phyloP scores from a whole-genome alignment of 164 flowering plant species.

The Pachysandra terminalis region DNA sequence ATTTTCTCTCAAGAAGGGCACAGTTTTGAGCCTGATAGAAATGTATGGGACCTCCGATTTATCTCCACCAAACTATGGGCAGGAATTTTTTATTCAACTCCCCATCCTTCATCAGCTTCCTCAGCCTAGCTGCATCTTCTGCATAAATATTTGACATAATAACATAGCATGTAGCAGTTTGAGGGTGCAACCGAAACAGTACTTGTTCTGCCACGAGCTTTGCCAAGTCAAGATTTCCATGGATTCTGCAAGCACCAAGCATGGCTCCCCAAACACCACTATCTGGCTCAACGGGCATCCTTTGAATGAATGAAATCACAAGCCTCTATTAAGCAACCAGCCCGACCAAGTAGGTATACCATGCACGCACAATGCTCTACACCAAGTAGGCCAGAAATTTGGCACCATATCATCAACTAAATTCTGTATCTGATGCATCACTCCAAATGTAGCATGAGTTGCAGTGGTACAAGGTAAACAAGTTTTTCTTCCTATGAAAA shows the following conservation, averaged over 20 bases:
- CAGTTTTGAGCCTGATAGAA: slow-evolving; percentile 22
- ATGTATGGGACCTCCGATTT: slow-evolving; percentile 25
- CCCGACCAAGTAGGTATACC: slow-evolving; percentile 34
- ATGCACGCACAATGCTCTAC: too few species aligned
- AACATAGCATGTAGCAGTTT: slow-evolving; percentile 23
- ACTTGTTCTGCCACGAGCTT: slow-evolving; percentile 27
- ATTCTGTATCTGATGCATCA: too few species aligned
- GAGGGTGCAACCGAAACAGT: slow-evolving; percentile 24
- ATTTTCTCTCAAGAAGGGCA: too few species aligned
- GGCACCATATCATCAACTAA: too few species aligned
- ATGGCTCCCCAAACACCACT: slow-evolving; percentile 31
- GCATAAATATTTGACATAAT: slow-evolving; percentile 32
- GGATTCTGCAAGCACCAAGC: slow-evolving; percentile 27
- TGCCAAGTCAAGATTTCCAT: slow-evolving; percentile 28
- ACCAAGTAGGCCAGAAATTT: too few species aligned
- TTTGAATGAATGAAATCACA: slow-evolving; percentile 21
- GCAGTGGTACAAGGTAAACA: too few species aligned
- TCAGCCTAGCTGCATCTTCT: slow-evolving; percentile 23
- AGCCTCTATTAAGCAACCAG: slow-evolving; percentile 22
- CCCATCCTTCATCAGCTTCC: too few species aligned
- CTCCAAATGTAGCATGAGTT: too few species aligned
- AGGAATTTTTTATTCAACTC: slow-evolving; percentile 29
- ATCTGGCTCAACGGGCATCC: slow-evolving; percentile 27
- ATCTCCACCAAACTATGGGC: too few species aligned
- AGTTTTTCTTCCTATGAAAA: too few species aligned